Conservation (phyloP, 139 green algal species). For the Marvania coccoides region DNA sequence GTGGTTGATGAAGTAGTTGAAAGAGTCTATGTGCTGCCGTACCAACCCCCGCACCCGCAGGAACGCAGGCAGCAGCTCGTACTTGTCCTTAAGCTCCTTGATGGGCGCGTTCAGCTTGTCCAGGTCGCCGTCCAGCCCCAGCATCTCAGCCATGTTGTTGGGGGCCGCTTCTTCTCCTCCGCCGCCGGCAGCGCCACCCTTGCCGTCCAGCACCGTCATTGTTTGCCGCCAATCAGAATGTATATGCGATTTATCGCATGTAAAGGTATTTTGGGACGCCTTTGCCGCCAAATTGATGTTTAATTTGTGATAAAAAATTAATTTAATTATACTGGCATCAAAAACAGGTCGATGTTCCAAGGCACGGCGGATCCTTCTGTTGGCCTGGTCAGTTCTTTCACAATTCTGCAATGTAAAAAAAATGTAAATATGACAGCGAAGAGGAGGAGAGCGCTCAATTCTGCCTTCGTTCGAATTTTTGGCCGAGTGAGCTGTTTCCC, state of each 20-base stretch:
- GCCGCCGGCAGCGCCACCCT: background rate
- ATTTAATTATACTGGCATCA: too few species aligned
- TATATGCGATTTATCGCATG: too few species aligned
- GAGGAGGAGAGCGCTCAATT: too few species aligned
- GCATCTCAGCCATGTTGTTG: background rate
- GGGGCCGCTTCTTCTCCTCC: background rate
- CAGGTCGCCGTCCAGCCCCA: slow-evolving; percentile 37
- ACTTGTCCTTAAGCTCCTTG: slow-evolving; percentile 85
- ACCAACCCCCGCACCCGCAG: slow-evolving; percentile 86
- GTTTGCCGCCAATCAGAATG: too few species aligned
- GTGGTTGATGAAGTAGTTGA: slow-evolving; percentile 96
- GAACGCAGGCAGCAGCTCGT: slow-evolving; percentile 89
- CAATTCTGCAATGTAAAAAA: too few species aligned
- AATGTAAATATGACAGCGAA: too few species aligned
- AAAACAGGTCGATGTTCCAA: too few species aligned
- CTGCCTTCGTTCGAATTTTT: too few species aligned
- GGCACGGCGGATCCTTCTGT: too few species aligned
- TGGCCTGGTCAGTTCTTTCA: too few species aligned
- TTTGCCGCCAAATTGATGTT: background rate
- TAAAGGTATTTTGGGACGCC: background rate
- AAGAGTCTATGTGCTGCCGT: slow-evolving; percentile 91
- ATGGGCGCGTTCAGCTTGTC: slow-evolving; percentile 64
- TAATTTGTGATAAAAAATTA: too few species aligned
- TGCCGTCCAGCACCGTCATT: background rate
- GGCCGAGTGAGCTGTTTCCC: too few species aligned